Base-by-base conservation (phyloP, 192 early-diverging fungal genomes). In the Entophlyctis luteolus region DNA sequence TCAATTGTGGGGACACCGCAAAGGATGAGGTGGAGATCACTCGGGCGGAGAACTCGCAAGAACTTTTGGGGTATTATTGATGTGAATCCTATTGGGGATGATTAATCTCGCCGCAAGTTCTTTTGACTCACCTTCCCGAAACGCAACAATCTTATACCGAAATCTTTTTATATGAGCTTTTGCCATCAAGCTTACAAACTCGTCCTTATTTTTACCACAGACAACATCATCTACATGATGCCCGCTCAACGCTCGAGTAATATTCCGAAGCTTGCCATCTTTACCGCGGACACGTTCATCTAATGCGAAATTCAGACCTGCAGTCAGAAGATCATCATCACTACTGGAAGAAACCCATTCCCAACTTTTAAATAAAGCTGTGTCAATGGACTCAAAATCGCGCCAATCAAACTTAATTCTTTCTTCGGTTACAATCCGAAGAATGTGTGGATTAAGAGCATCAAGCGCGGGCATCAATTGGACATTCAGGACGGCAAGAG, bases 301-400 rank as follows among this genome's bases (percentile, higher is more conserved):
- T 16, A 5, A 22, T 10, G 27, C 18, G 36, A 27, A 55, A 6
- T 18, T 49, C 10, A 63, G 16, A 12, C 31, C 36, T 1, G 36
- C 28, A 5, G 46, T 32, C 18, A n/a, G 31, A 6, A 4, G n/a
- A 29, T 37, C 46, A n/a, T 29, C 39, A 16, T 31, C 47, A 16
- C 28, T 5, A 38, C 12, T 23, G 16, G 48, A 27, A 23, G 50
- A 32, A 25, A 63, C 8, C 60, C 60, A 63, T 29, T 63, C 31
- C 60, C 60, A 63, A 3, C 60, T 37, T 25, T 63, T 63, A n/a
- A 23, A 63, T 5, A 63, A 5, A 25, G 27, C 42, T 6, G 8
- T 14, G 34, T 63, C 60, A 28, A 63, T 22, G 12, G 60, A 50
- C 27, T 63, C 60, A 49, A 63, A 63, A 33, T 63, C 60, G 8